Evolutionary conservation across 2,329 filamentous ascomycete species (phyloP).

Genomic region (Elsinoe ampelina): DNA sequence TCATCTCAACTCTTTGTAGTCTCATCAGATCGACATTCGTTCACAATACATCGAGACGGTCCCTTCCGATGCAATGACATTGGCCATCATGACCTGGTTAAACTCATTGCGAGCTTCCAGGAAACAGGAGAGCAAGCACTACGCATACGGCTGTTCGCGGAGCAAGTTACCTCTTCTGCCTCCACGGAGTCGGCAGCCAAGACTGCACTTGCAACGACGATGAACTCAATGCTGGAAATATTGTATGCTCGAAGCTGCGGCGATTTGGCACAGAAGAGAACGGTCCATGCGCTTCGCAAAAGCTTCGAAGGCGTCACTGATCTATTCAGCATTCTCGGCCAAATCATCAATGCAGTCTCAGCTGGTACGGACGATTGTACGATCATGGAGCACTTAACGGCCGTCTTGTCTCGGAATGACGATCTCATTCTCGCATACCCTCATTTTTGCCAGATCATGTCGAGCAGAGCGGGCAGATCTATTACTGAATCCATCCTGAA

Average conservation of each 20-base stretch:
- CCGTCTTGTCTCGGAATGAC: neutral
- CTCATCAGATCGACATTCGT: constrained; percentile 43
- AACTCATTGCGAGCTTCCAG: neutral
- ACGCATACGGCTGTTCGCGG: neutral
- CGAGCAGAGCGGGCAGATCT: neutral
- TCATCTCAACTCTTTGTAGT: constrained; percentile 63
- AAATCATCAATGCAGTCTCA: neutral
- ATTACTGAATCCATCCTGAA: neutral
- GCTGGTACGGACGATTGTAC: neutral
- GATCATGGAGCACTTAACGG: neutral
- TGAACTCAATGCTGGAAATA: neutral
- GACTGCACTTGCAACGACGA: neutral
- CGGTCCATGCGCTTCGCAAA: neutral
- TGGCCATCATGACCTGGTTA: constrained; percentile 38
- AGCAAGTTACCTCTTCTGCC: neutral
- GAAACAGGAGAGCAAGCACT: neutral
- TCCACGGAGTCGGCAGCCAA: neutral
- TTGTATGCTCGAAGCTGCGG: neutral
- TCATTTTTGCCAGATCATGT: too few relatives aligned
- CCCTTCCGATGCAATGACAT: constrained; percentile 43
- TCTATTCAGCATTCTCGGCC: neutral
- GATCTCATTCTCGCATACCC: too few relatives aligned
- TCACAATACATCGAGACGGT: constrained; percentile 40
- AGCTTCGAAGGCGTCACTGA: neutral
- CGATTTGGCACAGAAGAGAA: neutral